Evolutionary conservation across 2,329 filamentous ascomycete species (phyloP).

Genomic region (Aureobasidium sp.): DNA sequence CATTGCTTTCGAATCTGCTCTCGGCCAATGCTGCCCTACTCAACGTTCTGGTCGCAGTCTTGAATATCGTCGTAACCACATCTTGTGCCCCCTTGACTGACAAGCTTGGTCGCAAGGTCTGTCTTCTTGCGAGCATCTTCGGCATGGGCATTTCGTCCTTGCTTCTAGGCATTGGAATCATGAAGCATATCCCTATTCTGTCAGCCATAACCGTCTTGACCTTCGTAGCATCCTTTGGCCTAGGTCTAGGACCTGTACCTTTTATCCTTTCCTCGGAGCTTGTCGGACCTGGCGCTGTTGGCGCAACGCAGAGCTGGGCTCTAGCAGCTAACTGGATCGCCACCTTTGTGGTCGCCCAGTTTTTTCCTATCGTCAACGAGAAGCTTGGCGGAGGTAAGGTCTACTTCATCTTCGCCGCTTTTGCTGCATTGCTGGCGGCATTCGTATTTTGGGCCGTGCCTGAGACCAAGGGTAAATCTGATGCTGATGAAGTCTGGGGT

Average conservation of each 20-base stretch:
- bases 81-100: slow-evolving; percentile 80
- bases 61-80: slow-evolving; percentile 80
- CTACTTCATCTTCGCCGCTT: slow-evolving; percentile 81
- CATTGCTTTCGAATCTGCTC: slow-evolving; percentile 72
- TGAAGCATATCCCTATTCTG: slow-evolving; percentile 62
- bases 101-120: slow-evolving; percentile 77
- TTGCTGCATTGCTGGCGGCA: slow-evolving; percentile 60
- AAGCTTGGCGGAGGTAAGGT: slow-evolving; percentile 74
- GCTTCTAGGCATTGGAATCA: slow-evolving; percentile 72
- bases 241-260: slow-evolving; percentile 86
- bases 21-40: slow-evolving; percentile 74
- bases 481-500: slow-evolving; percentile 87
- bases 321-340: slow-evolving; percentile 82
- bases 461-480: slow-evolving; percentile 80
- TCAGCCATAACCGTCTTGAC: slow-evolving; percentile 74
- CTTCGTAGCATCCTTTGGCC: slow-evolving; percentile 84
- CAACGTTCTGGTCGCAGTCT: slow-evolving; percentile 76
- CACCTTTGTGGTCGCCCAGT: slow-evolving; percentile 88
- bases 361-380: slow-evolving; percentile 82
- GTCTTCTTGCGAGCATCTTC: slow-evolving; percentile 71
- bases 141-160: slow-evolving; percentile 79
- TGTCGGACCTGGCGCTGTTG: slow-evolving; percentile 82
- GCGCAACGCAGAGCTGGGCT: slow-evolving; percentile 83
- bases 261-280: slow-evolving; percentile 92
- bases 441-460: slow-evolving; percentile 71